Base-by-base conservation (phyloP, 1,139 yeast species). In the Lodderomyces parapsilosis region DNA sequence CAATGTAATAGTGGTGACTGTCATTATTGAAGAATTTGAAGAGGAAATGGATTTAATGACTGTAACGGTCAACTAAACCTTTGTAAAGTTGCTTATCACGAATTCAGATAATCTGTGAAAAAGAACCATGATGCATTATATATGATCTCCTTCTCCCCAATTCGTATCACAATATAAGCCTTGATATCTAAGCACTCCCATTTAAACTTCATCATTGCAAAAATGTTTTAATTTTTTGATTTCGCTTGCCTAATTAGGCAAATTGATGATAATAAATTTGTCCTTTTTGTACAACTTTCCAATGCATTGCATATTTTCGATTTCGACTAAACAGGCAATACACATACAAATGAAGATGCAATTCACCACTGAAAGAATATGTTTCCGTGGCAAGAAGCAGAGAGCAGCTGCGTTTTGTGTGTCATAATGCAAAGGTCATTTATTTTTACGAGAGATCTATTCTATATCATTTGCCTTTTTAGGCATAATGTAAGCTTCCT, bases 1-100 rank as follows among this genome's bases (percentile, higher is more conserved):
- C 46, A 66, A 59, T 22, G 50, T 42, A n/a, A 37, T n/a, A 15
- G 33, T 30, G 15, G 33, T 30, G 10, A n/a, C 19, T n/a, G 33
- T 15, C 33, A 30, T 30, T 9, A 25, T 6, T 25, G 11, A 5
- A 4, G 28, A 25, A 25, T n/a, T n/a, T n/a, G n/a, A n/a, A n/a
- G n/a, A n/a, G n/a, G n/a, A n/a, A n/a, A n/a, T n/a, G n/a, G n/a
- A n/a, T n/a, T 24, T 24, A n/a, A 4, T 8, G 11, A 24, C 27
- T 24, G n/a, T 24, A 4, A 4, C 6, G 8, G 23, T 20, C 7
- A 20, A 8, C 23, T 20, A 20, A 20, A 5, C 8, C 23, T 8
- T 20, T 5, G 23, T 6, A 20, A 20, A 20, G 7, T 20, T 8
- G 23, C 8, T 20, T 8, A 20, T 20, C 8, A 5, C 23, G 23